Conservation (phyloP, 2,329 filamentous ascomycete genomes). For the Penicillium sp. region DNA sequence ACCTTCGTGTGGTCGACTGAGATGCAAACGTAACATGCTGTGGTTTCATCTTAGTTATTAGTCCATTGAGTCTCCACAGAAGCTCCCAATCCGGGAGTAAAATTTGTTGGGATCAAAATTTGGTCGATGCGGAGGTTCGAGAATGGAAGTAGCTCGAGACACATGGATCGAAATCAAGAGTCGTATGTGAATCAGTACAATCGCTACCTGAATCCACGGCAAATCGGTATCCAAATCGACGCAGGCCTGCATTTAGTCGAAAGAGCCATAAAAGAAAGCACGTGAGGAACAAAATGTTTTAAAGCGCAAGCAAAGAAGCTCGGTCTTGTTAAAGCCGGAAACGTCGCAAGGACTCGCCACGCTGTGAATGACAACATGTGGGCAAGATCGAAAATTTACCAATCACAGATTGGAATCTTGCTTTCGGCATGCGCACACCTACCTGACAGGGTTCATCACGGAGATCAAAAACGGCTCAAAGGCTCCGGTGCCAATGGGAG, state of each 20-base stretch:
- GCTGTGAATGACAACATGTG: not conserved
- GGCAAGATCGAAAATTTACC: not conserved
- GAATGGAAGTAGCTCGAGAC: not conserved
- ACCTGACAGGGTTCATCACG: not conserved
- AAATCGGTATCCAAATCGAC: not conserved
- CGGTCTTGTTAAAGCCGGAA: not conserved
- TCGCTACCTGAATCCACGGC: not conserved
- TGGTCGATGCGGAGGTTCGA: not conserved
- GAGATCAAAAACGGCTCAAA: not conserved
- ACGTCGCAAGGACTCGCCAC: not conserved
- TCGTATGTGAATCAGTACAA: not conserved
- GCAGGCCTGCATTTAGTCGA: not conserved
- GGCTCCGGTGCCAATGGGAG: slow-evolving; percentile 3
- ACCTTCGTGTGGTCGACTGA: slow-evolving; percentile 9
- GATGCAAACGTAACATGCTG: slow-evolving; percentile 31
- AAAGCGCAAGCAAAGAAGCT: not conserved
- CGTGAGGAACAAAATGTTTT: not conserved
- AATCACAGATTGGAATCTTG: not conserved
- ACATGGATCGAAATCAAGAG: not conserved
- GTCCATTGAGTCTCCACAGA: slow-evolving; percentile 11
- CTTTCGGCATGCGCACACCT: not conserved
- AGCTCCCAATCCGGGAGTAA: slow-evolving; percentile 19
- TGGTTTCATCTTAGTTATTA: slow-evolving; percentile 25
- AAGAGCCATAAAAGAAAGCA: not conserved
- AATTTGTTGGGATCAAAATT: not conserved